Evolutionary conservation across 306 rosid genomes (phyloP).

Genomic region (Vachellia pachyceras): DNA sequence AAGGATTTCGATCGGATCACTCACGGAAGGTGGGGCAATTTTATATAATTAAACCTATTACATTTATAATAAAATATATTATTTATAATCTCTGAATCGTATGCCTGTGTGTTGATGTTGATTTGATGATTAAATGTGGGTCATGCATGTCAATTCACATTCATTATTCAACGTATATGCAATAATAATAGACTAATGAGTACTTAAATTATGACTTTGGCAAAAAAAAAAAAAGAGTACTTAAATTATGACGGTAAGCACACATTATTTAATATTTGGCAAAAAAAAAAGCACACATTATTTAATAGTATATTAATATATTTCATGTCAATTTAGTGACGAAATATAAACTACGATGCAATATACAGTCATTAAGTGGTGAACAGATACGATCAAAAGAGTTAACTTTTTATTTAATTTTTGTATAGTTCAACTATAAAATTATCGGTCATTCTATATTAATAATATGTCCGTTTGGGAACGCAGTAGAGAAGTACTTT

Average conservation of each 20-base stretch:
- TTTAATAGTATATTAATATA: constrained; percentile 4
- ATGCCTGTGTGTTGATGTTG: neutral
- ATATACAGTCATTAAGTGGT: too few species aligned
- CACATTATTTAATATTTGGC: too few species aligned
- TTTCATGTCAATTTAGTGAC: too few species aligned
- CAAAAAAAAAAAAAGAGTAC: too few species aligned
- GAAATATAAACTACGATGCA: too few species aligned
- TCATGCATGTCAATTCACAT: neutral
- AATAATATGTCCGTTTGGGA: too few species aligned
- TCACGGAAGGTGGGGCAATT: neutral
- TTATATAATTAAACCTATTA: neutral
- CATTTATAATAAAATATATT: neutral
- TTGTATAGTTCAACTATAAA: neutral
- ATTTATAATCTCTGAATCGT: neutral
- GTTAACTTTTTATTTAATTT: too few species aligned
- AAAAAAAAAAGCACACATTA: too few species aligned
- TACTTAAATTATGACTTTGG: too few species aligned
- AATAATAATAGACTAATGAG: neutral
- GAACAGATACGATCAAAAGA: too few species aligned
- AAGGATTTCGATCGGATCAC: neutral
- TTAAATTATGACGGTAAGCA: neutral
- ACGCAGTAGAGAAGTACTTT: too few species aligned
- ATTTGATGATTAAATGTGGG: neutral
- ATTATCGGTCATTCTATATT: neutral
- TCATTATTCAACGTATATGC: neutral